Evolutionary conservation across 306 rosid genomes (phyloP).

Genomic region (Citrullus amarus): DNA sequence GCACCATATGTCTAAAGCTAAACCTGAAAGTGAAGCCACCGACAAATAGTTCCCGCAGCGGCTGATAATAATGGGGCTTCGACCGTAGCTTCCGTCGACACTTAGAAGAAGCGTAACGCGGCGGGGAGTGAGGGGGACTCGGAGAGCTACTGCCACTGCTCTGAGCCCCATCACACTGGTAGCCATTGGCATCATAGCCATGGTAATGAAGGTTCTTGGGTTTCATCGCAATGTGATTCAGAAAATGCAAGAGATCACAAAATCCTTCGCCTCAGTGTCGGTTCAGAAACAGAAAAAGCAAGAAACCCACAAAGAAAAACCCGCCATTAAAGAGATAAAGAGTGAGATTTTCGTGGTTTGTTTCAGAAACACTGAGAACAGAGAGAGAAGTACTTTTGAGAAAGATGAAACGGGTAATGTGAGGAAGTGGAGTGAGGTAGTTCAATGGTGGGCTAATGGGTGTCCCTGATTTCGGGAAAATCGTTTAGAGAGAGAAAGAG

Average conservation of each 20-base stretch:
- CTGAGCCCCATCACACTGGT: slow-evolving; percentile 25
- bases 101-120: slow-evolving; percentile 29
- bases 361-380: not conserved
- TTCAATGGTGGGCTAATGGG: slow-evolving; percentile 1
- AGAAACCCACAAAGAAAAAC: not conserved
- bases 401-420: not conserved
- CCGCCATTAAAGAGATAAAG: not conserved
- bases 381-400: not conserved
- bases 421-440: not conserved
- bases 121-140: slow-evolving; percentile 83
- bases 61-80: slow-evolving; percentile 25
- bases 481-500: not conserved
- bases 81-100: slow-evolving; percentile 50
- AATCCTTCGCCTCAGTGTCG: not conserved
- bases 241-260: not conserved
- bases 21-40: slow-evolving; percentile 49
- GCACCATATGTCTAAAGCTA: slow-evolving; percentile 54
- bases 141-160: slow-evolving; percentile 55
- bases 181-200: slow-evolving; percentile 23
- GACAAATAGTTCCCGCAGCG: slow-evolving; percentile 20
- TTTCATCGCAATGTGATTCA: slow-evolving; percentile 31
- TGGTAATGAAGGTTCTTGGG: slow-evolving; percentile 33
- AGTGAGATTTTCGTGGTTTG: not conserved
- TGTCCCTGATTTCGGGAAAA: not conserved
- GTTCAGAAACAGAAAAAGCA: not conserved